These are phyloP conservation scores for Gyrodon tennesseensis DNA, from an alignment of 1,284 basidiomycete species.

Conservation along the genomic window DNA sequence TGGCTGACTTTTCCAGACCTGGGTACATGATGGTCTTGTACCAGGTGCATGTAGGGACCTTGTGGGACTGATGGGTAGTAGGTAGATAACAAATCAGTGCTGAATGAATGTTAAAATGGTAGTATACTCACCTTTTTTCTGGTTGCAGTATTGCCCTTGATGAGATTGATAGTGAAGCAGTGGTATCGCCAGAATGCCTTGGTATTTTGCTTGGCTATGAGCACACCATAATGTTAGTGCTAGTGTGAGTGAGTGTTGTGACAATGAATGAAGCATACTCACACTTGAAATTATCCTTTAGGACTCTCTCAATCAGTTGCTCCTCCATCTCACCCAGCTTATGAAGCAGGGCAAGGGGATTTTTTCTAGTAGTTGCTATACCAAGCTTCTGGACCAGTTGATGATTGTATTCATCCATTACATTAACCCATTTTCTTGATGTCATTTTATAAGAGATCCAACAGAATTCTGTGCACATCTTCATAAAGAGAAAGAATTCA, in stretches of 20 bases:
- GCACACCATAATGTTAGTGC: no score
- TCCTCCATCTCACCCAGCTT: background rate
- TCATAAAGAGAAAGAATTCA: no score
- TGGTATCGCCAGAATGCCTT: constrained; percentile 1
- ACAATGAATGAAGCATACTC: background rate
- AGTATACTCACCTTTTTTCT: background rate
- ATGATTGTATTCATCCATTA: background rate
- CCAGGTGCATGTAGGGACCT: no score
- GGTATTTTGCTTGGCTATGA: background rate
- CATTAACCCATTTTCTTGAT: no score
- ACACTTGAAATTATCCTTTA: background rate
- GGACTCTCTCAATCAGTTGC: background rate
- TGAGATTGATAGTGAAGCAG: background rate
- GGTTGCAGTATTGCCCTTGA: background rate
- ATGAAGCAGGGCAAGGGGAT: background rate
- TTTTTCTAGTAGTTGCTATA: background rate
- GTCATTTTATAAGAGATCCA: no score
- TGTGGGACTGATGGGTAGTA: no score
- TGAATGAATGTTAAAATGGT: no score
- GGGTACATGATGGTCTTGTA: no score
- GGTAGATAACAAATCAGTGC: no score
- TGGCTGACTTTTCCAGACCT: no score
- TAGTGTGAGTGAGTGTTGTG: background rate
- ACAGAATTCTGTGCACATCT: no score
- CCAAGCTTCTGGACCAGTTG: background rate